Evolutionary conservation across 2,329 filamentous ascomycete genomes (phyloP).

Genomic region (Curvularia verruculosa): DNA sequence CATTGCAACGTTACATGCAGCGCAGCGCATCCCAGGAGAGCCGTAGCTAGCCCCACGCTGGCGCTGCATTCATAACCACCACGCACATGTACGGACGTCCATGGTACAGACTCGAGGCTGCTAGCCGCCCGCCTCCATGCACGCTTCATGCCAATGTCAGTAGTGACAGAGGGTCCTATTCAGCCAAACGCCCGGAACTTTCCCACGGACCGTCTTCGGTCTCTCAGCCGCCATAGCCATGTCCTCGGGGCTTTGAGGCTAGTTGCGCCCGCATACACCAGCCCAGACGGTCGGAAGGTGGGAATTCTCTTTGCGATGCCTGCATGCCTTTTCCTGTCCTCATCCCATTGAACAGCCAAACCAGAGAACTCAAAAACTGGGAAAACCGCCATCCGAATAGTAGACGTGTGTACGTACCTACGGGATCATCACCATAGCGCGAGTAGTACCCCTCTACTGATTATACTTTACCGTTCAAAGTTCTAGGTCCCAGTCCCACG

Average conservation of each 20-base stretch:
- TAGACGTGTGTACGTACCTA: neutral
- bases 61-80: too few relatives aligned
- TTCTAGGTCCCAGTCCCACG: slow-evolving; percentile 1
- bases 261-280: neutral
- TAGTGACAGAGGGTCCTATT: neutral
- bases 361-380: neutral
- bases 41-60: neutral
- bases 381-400: neutral
- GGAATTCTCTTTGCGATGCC: neutral
- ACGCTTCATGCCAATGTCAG: neutral
- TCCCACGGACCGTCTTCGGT: neutral
- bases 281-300: neutral
- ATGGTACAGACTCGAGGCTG: neutral
- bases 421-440: neutral
- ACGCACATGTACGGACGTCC: too few relatives aligned
- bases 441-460: neutral
- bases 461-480: neutral
- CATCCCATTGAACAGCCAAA: neutral
- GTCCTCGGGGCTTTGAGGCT: neutral
- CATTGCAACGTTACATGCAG: slow-evolving; percentile 11
- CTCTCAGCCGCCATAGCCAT: neutral
- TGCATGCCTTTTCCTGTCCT: neutral
- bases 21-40: neutral
- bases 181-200: neutral
- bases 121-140: neutral